These are phyloP conservation scores for Solanum medicagineum DNA, from an alignment of 257 asterid species.

Conservation along the genomic window DNA sequence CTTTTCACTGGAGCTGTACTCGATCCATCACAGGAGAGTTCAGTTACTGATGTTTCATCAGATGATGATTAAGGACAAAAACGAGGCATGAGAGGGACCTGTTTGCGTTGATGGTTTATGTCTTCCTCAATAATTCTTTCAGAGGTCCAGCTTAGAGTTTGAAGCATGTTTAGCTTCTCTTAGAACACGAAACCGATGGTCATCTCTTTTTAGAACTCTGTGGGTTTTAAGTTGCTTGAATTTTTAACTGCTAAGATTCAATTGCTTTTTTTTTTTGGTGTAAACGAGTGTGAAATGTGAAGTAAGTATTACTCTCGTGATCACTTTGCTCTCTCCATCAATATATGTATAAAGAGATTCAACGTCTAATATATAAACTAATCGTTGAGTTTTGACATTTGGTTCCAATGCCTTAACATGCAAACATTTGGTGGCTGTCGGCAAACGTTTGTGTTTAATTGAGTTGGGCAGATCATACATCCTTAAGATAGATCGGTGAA, in stretches of 20 bases:
- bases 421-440: too few relatives aligned
- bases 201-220: too few relatives aligned
- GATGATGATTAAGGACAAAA: neutral
- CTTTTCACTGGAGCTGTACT: constrained; percentile 15
- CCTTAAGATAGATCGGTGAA: too few relatives aligned
- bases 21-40: neutral
- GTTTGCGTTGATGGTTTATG: neutral
- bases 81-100: neutral
- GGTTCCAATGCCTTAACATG: too few relatives aligned
- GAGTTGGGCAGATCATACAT: too few relatives aligned
- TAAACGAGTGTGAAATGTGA: neutral
- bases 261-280: neutral
- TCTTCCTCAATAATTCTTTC: neutral
- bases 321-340: too few relatives aligned
- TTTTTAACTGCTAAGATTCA: too few relatives aligned
- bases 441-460: too few relatives aligned
- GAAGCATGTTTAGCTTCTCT: neutral
- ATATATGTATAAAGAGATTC: neutral
- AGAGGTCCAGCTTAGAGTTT: neutral
- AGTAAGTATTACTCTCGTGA: neutral
- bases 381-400: neutral
- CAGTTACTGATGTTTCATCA: neutral
- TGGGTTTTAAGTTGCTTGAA: too few relatives aligned
- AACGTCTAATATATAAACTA: neutral
- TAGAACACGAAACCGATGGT: too few relatives aligned